Conservation (phyloP, 1,284 basidiomycete genomes). For the Ustilago nuda region DNA sequence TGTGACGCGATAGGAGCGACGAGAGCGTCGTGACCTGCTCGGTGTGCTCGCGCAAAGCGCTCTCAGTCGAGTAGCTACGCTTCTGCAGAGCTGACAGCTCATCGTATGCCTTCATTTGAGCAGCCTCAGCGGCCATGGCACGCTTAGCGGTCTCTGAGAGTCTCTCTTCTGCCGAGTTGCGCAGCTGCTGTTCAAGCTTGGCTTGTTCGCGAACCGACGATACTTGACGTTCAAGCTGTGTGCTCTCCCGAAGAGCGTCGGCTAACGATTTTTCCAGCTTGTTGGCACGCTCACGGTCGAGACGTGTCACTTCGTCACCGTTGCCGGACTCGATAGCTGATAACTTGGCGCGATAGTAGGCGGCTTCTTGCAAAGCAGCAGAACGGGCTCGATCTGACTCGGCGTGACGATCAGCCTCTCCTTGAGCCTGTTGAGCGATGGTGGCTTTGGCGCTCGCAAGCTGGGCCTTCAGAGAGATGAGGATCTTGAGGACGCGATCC, state of each 20-base stretch:
- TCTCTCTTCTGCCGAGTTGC: conserved; percentile 82
- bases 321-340: conserved; percentile 83
- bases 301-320: conserved; percentile 75
- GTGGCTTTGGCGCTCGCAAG: conserved; percentile 84
- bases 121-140: conserved; percentile 84
- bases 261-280: conserved; percentile 84
- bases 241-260: conserved; percentile 79
- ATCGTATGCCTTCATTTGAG: conserved; percentile 78
- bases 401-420: conserved; percentile 80
- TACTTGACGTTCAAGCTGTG: conserved; percentile 80
- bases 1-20: conserved; percentile 80
- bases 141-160: conserved; percentile 83
- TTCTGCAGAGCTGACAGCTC: conserved; percentile 82
- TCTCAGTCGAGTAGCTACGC: conserved; percentile 76
- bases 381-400: conserved; percentile 84
- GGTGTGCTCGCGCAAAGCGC: conserved; percentile 80
- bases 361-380: conserved; percentile 90
- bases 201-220: conserved; percentile 69
- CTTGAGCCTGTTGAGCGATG: conserved; percentile 80
- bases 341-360: conserved; percentile 94
- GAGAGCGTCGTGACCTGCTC: conserved; percentile 81
- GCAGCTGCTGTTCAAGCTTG: conserved; percentile 74
- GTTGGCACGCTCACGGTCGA: conserved; percentile 83
- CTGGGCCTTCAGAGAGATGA: conserved; percentile 88
- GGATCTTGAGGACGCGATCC: conserved; percentile 77